Percentiles rank a stretch among this genome's conserved stretches.
Conservation (phyloP, 78 protist species). For the Speleostelium caveatum region DNA sequence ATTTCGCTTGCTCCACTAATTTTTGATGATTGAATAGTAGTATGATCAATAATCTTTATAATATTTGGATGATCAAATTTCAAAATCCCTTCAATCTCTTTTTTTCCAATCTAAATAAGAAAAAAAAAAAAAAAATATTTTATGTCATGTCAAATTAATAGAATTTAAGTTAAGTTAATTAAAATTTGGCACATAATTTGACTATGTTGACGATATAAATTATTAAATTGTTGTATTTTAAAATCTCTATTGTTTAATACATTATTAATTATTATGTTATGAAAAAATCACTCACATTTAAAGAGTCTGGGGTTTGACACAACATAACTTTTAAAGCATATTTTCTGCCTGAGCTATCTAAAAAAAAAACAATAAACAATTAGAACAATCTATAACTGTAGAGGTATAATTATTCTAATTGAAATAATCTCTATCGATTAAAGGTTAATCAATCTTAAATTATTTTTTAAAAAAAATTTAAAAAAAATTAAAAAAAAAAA, state of each 20-base stretch:
- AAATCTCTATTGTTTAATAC: no score
- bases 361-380: not conserved
- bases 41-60: constrained; percentile 32
- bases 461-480: no score
- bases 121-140: not conserved
- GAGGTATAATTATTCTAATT: no score
- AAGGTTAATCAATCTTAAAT: no score
- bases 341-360: constrained; percentile 36
- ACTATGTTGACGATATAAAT: no score
- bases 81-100: constrained; percentile 22
- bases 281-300: not conserved
- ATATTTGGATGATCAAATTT: constrained; percentile 69
- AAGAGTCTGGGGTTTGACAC: constrained; percentile 75
- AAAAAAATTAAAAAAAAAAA: no score
- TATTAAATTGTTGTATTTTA: no score
- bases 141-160: not conserved
- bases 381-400: not conserved
- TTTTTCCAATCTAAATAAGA: constrained; percentile 25
- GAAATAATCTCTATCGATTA: no score
- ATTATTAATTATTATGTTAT: no score
- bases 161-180: no score
- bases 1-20: constrained; percentile 29
- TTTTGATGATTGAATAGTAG: constrained; percentile 5
- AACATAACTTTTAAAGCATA: constrained; percentile 75
- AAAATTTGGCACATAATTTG: no score